Evolutionary conservation across 495 filamentous ascomycete species (phyloP).

Genomic region (Pyronema domesticum): DNA sequence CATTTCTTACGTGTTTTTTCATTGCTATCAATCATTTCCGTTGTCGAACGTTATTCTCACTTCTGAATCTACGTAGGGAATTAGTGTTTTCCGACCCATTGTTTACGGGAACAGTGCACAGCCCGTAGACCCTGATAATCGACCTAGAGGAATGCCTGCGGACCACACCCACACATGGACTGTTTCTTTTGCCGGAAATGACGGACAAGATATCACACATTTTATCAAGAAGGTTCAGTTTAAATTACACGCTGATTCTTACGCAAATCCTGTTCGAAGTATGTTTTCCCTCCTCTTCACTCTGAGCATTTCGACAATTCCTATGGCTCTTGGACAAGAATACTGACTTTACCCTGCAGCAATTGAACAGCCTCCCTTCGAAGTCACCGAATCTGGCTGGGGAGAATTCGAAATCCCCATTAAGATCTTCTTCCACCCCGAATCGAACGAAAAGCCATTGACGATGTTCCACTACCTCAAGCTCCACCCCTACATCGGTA

Average conservation of each 20-base stretch:
- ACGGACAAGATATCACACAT: conserved; percentile 74
- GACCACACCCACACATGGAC: conserved; percentile 95
- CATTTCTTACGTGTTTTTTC: conserved; percentile 15
- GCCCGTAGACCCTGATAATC: conserved; percentile 20
- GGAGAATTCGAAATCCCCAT: conserved; percentile 94
- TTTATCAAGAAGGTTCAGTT: conserved; percentile 96
- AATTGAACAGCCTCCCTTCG: conserved; percentile 59
- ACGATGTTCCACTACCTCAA: conserved; percentile 80
- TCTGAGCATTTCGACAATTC: not conserved
- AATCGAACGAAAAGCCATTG: conserved; percentile 75
- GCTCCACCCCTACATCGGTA: conserved; percentile 74
- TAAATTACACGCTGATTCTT: conserved; percentile 80
- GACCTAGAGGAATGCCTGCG: conserved; percentile 34
- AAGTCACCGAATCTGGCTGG: conserved; percentile 85
- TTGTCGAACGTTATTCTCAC: conserved; percentile 2
- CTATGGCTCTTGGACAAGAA: not conserved
- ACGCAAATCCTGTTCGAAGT: conserved; percentile 69
- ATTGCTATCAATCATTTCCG: conserved; percentile 4
- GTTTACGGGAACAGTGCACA: conserved; percentile 22
- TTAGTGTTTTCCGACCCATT: conserved; percentile 23
- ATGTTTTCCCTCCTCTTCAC: conserved; percentile 8
- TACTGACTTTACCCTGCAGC: conserved; percentile 30
- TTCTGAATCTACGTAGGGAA: conserved; percentile 8
- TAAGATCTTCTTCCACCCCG: conserved; percentile 73
- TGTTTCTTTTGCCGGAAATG: conserved; percentile 73